A percentile compares a stretch with the other conserved stretches of the same genome.
Evolutionary conservation across 441 rosid genomes (phyloP).

Genomic region (Eruca vesicaria): DNA sequence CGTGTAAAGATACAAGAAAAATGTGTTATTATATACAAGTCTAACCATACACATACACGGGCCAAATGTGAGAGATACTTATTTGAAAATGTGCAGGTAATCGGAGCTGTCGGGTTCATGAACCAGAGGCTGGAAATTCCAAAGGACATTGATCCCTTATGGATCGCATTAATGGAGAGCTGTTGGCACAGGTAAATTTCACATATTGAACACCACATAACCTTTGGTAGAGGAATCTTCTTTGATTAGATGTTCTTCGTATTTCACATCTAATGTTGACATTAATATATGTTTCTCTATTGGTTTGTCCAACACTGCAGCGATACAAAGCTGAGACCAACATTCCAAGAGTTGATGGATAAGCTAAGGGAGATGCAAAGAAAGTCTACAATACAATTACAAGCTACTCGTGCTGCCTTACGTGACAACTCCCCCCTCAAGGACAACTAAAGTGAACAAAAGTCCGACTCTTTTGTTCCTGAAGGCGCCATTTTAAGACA

Average conservation of each 20-base stretch:
- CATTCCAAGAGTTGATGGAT: constrained; percentile 86
- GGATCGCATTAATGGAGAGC: constrained; percentile 81
- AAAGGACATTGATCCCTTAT: constrained; percentile 71
- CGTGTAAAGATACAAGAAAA: neutral
- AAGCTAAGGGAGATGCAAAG: constrained; percentile 81
- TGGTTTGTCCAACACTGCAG: constrained; percentile 41
- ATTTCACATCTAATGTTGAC: neutral
- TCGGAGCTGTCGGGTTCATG: constrained; percentile 99
- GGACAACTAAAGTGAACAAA: constrained; percentile 38
- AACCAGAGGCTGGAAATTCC: constrained; percentile 91
- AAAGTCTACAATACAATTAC: constrained; percentile 54
- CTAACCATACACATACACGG: neutral
- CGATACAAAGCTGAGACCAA: constrained; percentile 70
- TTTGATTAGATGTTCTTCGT: neutral
- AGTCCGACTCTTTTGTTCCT: constrained; percentile 1
- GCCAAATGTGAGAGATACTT: constrained; percentile 19
- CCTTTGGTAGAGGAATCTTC: neutral
- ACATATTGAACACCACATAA: neutral
- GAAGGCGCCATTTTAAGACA: constrained; percentile 10
- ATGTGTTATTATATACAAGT: neutral
- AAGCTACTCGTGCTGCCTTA: constrained; percentile 59
- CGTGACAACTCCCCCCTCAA: constrained; percentile 44
- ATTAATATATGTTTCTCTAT: neutral
- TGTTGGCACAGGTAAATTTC: constrained; percentile 83
- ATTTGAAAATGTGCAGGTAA: constrained; percentile 61